A percentile compares a stretch with the other conserved stretches of the same genome.
These are phyloP conservation scores for Epichloe sibirici DNA, from an alignment of 2,329 filamentous ascomycete genomes.

Conservation along the genomic window DNA sequence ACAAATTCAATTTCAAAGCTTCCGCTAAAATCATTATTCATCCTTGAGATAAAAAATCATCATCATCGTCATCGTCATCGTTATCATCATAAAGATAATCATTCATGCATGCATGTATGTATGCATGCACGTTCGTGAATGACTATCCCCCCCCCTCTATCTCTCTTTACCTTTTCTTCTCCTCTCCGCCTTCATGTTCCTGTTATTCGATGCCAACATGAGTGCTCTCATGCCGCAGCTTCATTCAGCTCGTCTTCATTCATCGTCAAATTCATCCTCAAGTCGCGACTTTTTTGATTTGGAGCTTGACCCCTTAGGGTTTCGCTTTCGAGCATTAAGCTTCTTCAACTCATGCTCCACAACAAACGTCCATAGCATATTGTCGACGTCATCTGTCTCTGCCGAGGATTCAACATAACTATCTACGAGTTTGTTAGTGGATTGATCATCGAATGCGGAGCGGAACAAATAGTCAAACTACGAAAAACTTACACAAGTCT, in stretches of 20 bases:
- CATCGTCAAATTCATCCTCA: slow-evolving; percentile 11
- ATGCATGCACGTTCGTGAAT: not conserved
- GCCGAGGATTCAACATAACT: slow-evolving; percentile 19
- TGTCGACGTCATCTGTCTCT: slow-evolving; percentile 3
- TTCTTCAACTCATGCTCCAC: slow-evolving; percentile 29
- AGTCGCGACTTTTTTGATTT: slow-evolving; percentile 13
- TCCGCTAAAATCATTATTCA: slow-evolving; percentile 17
- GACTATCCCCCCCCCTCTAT: too few relatives aligned
- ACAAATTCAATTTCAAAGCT: slow-evolving; percentile 21
- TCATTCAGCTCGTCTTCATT: slow-evolving; percentile 11
- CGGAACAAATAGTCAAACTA: not conserved
- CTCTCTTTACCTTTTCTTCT: not conserved
- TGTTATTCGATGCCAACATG: not conserved
- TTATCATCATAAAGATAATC: slow-evolving; percentile 4
- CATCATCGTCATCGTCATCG: not conserved
- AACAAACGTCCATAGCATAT: slow-evolving; percentile 22
- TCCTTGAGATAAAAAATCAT: slow-evolving; percentile 9
- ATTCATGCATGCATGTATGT: not conserved
- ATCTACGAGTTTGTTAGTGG: slow-evolving; percentile 14
- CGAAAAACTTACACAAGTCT: slow-evolving; percentile 21
- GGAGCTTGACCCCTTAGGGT: slow-evolving; percentile 13
- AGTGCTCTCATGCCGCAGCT: too few relatives aligned
- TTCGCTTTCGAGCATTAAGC: slow-evolving; percentile 22
- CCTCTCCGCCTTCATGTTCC: not conserved
- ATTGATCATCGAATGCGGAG: not conserved